Base-by-base conservation (phyloP, 371 early-diverging fungal species). In the Mortierella sp. region DNA sequence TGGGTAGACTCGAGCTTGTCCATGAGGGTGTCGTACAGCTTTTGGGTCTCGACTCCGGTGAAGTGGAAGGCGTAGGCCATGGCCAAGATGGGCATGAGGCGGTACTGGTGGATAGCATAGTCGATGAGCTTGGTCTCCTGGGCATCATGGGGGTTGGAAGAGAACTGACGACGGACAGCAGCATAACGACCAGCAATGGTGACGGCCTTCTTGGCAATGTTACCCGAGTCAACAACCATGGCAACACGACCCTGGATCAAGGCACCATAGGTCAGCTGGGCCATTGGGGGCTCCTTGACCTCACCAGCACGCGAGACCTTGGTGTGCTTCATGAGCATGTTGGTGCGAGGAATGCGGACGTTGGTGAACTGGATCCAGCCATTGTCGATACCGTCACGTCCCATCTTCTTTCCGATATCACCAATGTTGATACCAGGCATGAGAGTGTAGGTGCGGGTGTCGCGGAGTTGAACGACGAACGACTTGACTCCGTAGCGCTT, bases 241-340 rank as follows among this genome's bases (percentile, higher is more conserved):
- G 91, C 85, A 16, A 95, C 96, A 60, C 96, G 91, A 37, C 95
- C 96, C 79, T 87, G 89, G 63, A 95, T 90, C 68, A 96, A 83
- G 12, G 95, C 86, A 56, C 96, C 96, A 64, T 95, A 96, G n/a
- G 96, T 91, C 60, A 92, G 80, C 79, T 88, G 86, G 27, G 83
- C 84, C 69, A 87, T 78, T 19, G 87, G 85, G 28, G 92, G 92
- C 66, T 90, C 90, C 54, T 84, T 79, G 56, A 91, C 92, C 54
- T 84, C 80, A 58, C 92, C 93, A 3, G 85, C 82, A 27, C 93
- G 88, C 43, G 89, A 86, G 24, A 97, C 97, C 85, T 95, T 94
- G 58, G 97, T 89, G 80, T 96, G 93, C 83, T 94, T 96, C 93
- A 94, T 94, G 50, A 95, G 79, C 93, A 94, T 90, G 78, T 93